phyloP scores from a whole-genome alignment of 345 rosid species.

The Citrus unshiu region DNA sequence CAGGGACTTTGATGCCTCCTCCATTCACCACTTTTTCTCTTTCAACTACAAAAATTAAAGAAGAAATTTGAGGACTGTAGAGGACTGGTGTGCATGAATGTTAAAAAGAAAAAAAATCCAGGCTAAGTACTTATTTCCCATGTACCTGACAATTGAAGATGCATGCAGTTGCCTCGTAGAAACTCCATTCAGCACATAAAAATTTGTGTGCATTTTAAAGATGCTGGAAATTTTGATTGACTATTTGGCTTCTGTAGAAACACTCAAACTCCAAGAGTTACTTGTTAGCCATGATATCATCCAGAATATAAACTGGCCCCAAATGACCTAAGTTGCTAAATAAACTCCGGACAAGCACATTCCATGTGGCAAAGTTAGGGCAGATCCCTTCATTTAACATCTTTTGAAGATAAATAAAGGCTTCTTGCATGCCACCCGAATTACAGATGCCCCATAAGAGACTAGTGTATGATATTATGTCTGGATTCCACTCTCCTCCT shows the following conservation, averaged over 20 bases:
- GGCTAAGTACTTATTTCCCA: neutral
- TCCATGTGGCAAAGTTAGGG: slow-evolving; percentile 69
- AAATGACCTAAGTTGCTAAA: slow-evolving; percentile 40
- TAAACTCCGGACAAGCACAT: slow-evolving; percentile 54
- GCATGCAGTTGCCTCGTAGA: neutral
- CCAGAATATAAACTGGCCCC: slow-evolving; percentile 37
- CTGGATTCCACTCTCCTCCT: slow-evolving; percentile 56
- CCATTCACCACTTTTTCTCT: neutral
- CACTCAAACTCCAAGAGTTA: slow-evolving; percentile 4
- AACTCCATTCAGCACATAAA: neutral
- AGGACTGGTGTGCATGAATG: neutral
- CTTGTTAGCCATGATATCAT: slow-evolving; percentile 37
- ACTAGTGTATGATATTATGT: slow-evolving; percentile 57
- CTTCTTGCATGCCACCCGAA: slow-evolving; percentile 46
- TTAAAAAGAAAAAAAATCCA: neutral
- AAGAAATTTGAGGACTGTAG: neutral
- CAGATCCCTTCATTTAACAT: slow-evolving; percentile 45
- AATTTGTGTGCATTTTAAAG: neutral
- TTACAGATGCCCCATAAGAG: slow-evolving; percentile 65
- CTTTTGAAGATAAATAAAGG: slow-evolving; percentile 39
- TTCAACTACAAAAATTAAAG: neutral
- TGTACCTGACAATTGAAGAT: neutral
- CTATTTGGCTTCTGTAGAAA: neutral
- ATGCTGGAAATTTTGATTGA: neutral
- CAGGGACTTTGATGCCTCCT: neutral